Percentiles rank a stretch among this genome's conserved stretches.
These are phyloP conservation scores for Suillus subaureus DNA, from an alignment of 768 basidiomycete species.

Conservation along the genomic window DNA sequence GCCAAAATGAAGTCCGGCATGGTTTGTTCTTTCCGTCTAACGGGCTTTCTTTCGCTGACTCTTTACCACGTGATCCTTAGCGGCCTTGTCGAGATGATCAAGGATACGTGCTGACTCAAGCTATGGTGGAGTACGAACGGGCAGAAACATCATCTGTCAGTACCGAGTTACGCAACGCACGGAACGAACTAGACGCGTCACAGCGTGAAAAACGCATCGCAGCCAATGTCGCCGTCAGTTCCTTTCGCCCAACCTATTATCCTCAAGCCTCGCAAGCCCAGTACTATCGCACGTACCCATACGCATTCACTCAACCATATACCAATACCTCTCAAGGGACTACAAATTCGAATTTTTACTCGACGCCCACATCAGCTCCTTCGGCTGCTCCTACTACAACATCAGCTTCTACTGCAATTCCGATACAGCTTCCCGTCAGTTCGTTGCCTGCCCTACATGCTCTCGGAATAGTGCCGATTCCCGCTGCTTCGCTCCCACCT, in stretches of 20 bases:
- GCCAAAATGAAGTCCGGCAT: constrained; percentile 55
- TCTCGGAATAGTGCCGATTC: constrained; percentile 74
- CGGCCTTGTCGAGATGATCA: constrained; percentile 63
- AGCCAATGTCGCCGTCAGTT: constrained; percentile 34
- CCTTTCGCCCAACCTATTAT: constrained; percentile 43
- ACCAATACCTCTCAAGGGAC: constrained; percentile 24
- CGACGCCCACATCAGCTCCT: constrained; percentile 34
- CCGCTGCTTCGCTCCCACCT: constrained; percentile 52
- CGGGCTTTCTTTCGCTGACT: background rate
- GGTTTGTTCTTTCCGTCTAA: constrained; percentile 40
- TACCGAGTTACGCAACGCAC: constrained; percentile 61
- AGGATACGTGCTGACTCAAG: constrained; percentile 63
- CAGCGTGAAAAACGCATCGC: constrained; percentile 67
- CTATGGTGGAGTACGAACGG: constrained; percentile 67
- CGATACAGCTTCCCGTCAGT: constrained; percentile 71
- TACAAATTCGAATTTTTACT: constrained; percentile 23
- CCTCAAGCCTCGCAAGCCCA: constrained; percentile 44
- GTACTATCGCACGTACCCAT: constrained; percentile 68
- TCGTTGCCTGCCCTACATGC: constrained; percentile 61
- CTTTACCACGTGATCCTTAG: constrained; percentile 38
- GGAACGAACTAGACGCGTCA: constrained; percentile 65
- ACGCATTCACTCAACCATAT: constrained; percentile 65
- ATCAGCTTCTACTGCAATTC: constrained; percentile 45
- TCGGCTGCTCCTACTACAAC: constrained; percentile 35
- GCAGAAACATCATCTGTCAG: constrained; percentile 57